phyloP scores from a whole-genome alignment of 352 stramenopile genomes.

The Pythium folliculosum region DNA sequence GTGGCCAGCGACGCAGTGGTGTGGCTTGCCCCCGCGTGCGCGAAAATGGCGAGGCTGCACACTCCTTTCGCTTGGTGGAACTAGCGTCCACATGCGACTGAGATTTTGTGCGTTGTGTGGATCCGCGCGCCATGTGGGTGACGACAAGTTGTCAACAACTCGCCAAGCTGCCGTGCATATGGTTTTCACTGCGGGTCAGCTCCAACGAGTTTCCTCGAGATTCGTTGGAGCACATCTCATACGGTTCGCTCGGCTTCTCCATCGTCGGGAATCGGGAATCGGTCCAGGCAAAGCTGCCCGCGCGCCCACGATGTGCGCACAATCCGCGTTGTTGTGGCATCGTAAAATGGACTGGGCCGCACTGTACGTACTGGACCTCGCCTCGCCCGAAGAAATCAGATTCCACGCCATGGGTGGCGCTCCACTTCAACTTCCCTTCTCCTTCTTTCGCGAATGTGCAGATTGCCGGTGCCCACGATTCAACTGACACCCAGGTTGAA shows the following conservation, averaged over 20 bases:
- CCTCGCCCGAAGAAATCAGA: not conserved
- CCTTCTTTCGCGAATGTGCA: not conserved
- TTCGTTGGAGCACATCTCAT: not conserved
- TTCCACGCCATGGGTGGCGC: not conserved
- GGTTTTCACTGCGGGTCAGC: not conserved
- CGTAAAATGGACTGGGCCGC: not conserved
- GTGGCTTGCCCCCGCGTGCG: too few relatives aligned
- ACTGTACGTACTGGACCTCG: not conserved
- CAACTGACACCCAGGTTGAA: not conserved
- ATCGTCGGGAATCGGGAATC: not conserved
- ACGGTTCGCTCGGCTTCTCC: not conserved
- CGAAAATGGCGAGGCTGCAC: too few relatives aligned
- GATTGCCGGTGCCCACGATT: not conserved
- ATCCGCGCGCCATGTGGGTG: not conserved
- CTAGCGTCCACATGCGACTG: not conserved
- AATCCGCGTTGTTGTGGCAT: not conserved
- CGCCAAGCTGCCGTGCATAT: not conserved
- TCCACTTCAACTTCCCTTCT: conserved; percentile 14
- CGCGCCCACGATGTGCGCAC: too few relatives aligned
- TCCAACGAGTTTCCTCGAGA: not conserved
- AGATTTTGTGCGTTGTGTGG: not conserved
- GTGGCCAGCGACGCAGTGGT: too few relatives aligned
- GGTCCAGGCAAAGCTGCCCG: too few relatives aligned
- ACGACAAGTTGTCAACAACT: not conserved
- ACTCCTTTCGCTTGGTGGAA: too few relatives aligned